A percentile compares a stretch with the other conserved stretches of the same genome.
phyloP scores from a whole-genome alignment of 2,329 filamentous ascomycete genomes.

The Atkinsonella texensis region DNA sequence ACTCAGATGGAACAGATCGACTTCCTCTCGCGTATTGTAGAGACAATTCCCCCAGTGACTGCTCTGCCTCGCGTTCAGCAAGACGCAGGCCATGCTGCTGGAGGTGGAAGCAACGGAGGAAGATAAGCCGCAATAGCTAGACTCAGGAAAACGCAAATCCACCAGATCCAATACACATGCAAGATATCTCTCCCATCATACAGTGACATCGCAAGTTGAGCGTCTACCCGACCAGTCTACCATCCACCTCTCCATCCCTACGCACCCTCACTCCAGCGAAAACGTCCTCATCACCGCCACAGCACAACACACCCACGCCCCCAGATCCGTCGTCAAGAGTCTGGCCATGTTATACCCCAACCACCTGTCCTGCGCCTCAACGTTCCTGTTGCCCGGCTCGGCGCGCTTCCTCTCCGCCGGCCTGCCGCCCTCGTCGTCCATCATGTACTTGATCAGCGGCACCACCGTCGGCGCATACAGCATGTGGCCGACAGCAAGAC shows the following conservation, averaged over 20 bases:
- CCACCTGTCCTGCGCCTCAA: slow-evolving; percentile 21
- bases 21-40: too few relatives aligned
- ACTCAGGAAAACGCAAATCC: too few relatives aligned
- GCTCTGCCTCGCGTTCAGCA: too few relatives aligned
- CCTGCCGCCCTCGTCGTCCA: slow-evolving; percentile 14
- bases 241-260: neutral
- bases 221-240: neutral
- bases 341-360: slow-evolving; percentile 18
- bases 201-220: too few relatives aligned
- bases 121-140: too few relatives aligned
- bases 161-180: too few relatives aligned
- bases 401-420: slow-evolving; percentile 6
- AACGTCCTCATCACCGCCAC: slow-evolving; percentile 13
- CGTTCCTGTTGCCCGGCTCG: slow-evolving; percentile 13
- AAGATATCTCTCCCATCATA: too few relatives aligned
- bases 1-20: too few relatives aligned
- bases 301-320: slow-evolving; percentile 20
- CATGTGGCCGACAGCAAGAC: slow-evolving; percentile 20
- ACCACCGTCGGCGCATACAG: slow-evolving; percentile 22
- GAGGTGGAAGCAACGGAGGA: too few relatives aligned
- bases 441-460: slow-evolving; percentile 17
- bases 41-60: too few relatives aligned
- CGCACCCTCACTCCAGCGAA: neutral
- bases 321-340: slow-evolving; percentile 22
- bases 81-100: too few relatives aligned